Evolutionary conservation across 106 monocot species (phyloP).

Genomic region (Platanthera guangdongensis): DNA sequence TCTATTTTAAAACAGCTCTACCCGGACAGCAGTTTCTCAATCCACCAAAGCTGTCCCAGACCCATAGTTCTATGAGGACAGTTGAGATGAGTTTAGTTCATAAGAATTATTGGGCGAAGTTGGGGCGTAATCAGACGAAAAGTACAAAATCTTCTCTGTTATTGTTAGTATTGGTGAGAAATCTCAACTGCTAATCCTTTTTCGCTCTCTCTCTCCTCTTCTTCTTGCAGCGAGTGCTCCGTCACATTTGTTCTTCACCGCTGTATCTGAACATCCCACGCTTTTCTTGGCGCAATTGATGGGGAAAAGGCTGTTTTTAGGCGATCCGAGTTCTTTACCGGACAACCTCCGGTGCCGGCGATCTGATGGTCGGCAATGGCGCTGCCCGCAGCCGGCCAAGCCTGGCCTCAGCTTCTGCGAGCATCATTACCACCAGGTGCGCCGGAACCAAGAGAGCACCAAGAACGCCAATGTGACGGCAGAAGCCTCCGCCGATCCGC

Average conservation of each 20-base stretch:
- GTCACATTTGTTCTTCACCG: neutral
- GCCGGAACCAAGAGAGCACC: neutral
- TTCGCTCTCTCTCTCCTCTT: neutral
- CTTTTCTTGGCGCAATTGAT: neutral
- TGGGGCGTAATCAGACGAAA: too few species aligned
- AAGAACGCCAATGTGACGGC: neutral
- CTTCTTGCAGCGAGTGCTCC: neutral
- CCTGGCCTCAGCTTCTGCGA: constrained; percentile 7
- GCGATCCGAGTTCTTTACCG: neutral
- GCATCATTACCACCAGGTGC: constrained; percentile 7
- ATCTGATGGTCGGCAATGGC: constrained; percentile 10
- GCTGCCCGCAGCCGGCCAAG: constrained; percentile 8
- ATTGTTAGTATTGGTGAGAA: neutral
- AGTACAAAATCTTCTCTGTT: too few species aligned
- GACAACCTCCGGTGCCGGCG: constrained; percentile 7
- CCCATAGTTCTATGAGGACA: too few species aligned
- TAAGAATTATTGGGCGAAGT: too few species aligned
- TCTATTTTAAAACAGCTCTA: too few species aligned
- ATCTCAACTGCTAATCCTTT: neutral
- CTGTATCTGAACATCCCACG: neutral
- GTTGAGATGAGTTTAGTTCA: too few species aligned
- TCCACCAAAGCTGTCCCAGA: too few species aligned
- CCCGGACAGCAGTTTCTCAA: too few species aligned
- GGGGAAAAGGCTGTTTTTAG: constrained; percentile 3
- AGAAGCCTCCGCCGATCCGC: neutral